Evolutionary conservation across 2,329 filamentous ascomycete genomes (phyloP), one percentile per base, ranked within the genome.

Genomic region (Hypocreales sp.): DNA sequence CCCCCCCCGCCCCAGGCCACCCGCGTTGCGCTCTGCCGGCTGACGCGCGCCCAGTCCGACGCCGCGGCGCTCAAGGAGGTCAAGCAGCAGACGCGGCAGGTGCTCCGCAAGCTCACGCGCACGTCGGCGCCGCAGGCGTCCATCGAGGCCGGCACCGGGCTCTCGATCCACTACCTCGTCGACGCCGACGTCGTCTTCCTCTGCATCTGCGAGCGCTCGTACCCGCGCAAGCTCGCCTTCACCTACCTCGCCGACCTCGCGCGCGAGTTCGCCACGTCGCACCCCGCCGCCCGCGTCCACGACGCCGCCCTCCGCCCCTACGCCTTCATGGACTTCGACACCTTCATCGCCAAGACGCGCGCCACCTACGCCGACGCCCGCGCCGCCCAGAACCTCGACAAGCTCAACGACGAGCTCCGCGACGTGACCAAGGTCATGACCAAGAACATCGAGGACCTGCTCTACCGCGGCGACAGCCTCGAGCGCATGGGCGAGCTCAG

Each of bases 391-490:
- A 95, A 95, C 56, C 70, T 98, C 31, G 83, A 92, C 55, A 84
- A 87, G 57, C 64, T 98, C 39, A 95, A 98, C 48, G 83, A 94
- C 48, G 92, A 98, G 65, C 70, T 98, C 39, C 79, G 86, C 51
- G 90, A 95, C 55, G 92, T 98, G 30, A 95, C 90, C 2, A 86
- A 94, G 59, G 86, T 98, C 47, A 98, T 98, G 92, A 95, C 86
- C 30, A 95, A 95, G 71, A 98, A 98, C 54, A 95, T 98, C 41
- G 90, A 98, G 63, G 90, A 98, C 53, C 60, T 98, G 47, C 61
- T 98, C 28, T 98, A 98, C 51, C 67, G 92, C 35, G 90, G 90
- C 16, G 90, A 98, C 51, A 90, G 77, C 44, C 58, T 98, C 40
- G 90, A 98, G 58, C 72, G 84, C 45, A 98, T 98, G 90, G 87